Base-by-base conservation (phyloP, 495 filamentous ascomycete species). In the Penicillium coprophilum region DNA sequence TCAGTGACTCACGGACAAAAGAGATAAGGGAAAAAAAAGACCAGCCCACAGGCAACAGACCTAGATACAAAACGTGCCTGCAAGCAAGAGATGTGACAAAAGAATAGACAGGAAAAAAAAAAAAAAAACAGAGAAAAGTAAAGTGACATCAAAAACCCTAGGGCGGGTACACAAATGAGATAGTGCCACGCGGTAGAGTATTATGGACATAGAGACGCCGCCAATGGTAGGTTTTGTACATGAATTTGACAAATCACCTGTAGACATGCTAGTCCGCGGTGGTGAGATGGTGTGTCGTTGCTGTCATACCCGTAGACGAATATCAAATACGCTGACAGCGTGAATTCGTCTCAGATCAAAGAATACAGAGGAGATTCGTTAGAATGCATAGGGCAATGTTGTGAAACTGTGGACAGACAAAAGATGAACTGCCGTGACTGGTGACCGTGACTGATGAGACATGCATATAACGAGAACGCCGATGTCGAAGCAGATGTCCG, bases 171-270 rank as follows among this genome's bases (percentile, higher is more conserved):
- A n/a, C 50, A 53, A 45, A 39, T 39, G 50, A n/a, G 12, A 46
- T 41, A 45, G 46, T 28, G 30, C 30, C 52, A 46, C 9, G 20
- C 51, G 23, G 43, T 40, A 40, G 34, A 17, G 50, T 52, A 21
- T 19, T 52, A 52, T 52, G 24, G n/a, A 52, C 50, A 52, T n/a
- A 50, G 31, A 46, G 43, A 54, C 52, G 52, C 52, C 52, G 41
- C 52, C 52, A 38, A 62, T 58, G 51, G 50, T 41, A 55, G 48
- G 11, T 58, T 68, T 65, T 68, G 57, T 68, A 65, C 60, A 68
- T 44, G 57, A 38, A 55, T 34, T 21, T 2, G 57, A 34, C 20
- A 53, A 41, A 40, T 19, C 49, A 46, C 43, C 53, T 24, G 28
- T 47, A 50, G 50, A 41, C 36, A 43, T 21, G 43, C 5, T 28